These are phyloP conservation scores for Bipolaris oryzae DNA, from an alignment of 2,329 filamentous ascomycete genomes.

Conservation along the genomic window DNA sequence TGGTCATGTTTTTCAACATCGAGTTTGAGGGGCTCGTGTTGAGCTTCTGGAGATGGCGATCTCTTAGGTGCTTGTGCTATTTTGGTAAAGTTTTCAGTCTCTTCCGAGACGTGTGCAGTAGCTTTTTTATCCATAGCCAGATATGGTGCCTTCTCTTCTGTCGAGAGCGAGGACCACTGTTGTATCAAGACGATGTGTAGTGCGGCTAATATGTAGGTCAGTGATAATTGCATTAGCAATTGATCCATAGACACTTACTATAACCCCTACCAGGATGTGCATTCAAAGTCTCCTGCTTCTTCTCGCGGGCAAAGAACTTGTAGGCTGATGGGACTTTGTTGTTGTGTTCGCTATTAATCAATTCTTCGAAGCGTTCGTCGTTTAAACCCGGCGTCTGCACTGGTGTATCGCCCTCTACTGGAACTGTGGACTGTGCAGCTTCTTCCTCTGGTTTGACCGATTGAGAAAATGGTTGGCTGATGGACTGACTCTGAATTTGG, in stretches of 20 bases:
- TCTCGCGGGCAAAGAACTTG: conserved; percentile 23
- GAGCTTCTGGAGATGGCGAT: conserved; percentile 31
- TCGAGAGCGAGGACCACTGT: conserved; percentile 27
- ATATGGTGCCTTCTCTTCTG: conserved; percentile 28
- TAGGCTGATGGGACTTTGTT: conserved; percentile 23
- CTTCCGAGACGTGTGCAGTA: conserved; percentile 7
- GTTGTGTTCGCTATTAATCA: conserved; percentile 13
- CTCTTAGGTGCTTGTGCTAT: conserved; percentile 12
- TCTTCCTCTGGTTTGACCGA: conserved; percentile 2
- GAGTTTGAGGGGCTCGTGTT: conserved; percentile 32
- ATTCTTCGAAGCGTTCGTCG: conserved; percentile 18
- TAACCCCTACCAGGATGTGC: conserved; percentile 20
- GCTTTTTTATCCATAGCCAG: conserved; percentile 18
- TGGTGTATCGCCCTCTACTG: not conserved
- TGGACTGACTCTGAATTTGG: conserved; percentile 13
- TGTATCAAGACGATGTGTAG: conserved; percentile 22
- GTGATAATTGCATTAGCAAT: not conserved
- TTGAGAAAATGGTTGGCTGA: conserved; percentile 15
- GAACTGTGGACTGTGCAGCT: not conserved
- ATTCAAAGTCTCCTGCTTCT: conserved; percentile 19
- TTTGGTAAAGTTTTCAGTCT: conserved; percentile 4
- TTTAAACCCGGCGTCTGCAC: conserved; percentile 9
- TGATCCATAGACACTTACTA: conserved; percentile 17
- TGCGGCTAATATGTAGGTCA: conserved; percentile 14
- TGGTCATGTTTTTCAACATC: conserved; percentile 29